These are phyloP conservation scores for Ophiobolus disseminans DNA, from an alignment of 2,329 filamentous ascomycete species.

Conservation along the genomic window DNA sequence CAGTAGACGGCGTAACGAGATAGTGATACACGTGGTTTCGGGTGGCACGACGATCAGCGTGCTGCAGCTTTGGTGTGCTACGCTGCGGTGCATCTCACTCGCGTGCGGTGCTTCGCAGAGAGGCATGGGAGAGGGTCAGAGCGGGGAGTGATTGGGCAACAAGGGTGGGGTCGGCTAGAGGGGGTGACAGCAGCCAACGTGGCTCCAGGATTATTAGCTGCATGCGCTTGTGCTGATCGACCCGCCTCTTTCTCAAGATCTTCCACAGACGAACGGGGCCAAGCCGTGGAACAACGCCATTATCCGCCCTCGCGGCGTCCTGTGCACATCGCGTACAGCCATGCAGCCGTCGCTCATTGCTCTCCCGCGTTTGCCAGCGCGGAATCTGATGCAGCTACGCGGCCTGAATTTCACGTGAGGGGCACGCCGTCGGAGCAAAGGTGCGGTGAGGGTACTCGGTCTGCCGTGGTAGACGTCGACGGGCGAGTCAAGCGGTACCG, in stretches of 20 bases:
- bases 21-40: constrained; percentile 3
- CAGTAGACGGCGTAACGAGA: too few relatives aligned
- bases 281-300: constrained; percentile 44
- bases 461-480: not conserved
- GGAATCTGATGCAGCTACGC: constrained; percentile 41
- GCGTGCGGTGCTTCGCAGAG: constrained; percentile 34
- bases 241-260: constrained; percentile 47
- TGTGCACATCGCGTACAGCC: constrained; percentile 38
- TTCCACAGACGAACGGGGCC: constrained; percentile 46
- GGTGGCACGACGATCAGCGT: not conserved
- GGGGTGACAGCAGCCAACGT: constrained; percentile 45
- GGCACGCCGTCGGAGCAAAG: constrained; percentile 23
- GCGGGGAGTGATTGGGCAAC: constrained; percentile 21
- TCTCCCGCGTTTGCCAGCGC: constrained; percentile 44
- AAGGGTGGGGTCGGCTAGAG: constrained; percentile 32
- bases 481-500: constrained; percentile 27
- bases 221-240: constrained; percentile 51
- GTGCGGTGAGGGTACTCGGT: constrained; percentile 30
- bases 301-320: constrained; percentile 44
- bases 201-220: constrained; percentile 50
- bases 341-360: constrained; percentile 29
- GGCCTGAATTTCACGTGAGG: constrained; percentile 28
- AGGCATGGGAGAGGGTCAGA: constrained; percentile 9
- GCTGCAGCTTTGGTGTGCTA: not conserved
- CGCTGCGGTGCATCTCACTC: constrained; percentile 22